Evolutionary conservation across 192 early-diverging fungal species (phyloP).

Genomic region (Haplosporangium gracile): DNA sequence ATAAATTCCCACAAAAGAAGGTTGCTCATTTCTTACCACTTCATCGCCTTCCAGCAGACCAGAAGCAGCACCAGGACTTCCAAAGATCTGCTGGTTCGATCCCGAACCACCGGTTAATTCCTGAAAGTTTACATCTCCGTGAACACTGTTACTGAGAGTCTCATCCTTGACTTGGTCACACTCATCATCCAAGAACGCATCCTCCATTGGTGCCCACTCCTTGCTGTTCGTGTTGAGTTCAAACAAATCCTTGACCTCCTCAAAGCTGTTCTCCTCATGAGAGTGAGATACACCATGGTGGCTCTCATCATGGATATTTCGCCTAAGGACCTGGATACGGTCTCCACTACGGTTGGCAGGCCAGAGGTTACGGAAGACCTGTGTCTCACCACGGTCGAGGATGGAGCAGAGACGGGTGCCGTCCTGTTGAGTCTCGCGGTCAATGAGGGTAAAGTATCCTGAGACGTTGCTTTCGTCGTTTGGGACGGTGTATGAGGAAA

Average conservation of each 20-base stretch:
- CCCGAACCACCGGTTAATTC: neutral
- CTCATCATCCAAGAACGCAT: constrained; percentile 16
- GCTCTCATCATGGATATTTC: constrained; percentile 35
- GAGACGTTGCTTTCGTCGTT: constrained; percentile 25
- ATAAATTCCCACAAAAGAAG: neutral
- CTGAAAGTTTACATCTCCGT: neutral
- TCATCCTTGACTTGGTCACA: constrained; percentile 28
- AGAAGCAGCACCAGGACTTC: neutral
- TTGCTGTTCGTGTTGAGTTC: constrained; percentile 40
- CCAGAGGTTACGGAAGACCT: constrained; percentile 40
- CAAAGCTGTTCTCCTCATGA: constrained; percentile 9
- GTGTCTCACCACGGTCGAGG: constrained; percentile 39
- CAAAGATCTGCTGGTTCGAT: constrained; percentile 7
- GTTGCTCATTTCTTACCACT: constrained; percentile 24
- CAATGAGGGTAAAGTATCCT: constrained; percentile 36
- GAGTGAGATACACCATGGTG: constrained; percentile 11
- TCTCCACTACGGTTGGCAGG: constrained; percentile 29
- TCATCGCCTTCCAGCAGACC: constrained; percentile 26
- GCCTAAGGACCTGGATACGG: constrained; percentile 18
- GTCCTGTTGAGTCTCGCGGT: neutral
- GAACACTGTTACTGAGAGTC: neutral
- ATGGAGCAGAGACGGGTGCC: constrained; percentile 27
- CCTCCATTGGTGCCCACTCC: constrained; percentile 6
- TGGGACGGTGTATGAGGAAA: constrained; percentile 13
- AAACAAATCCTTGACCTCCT: constrained; percentile 15